Evolutionary conservation across 495 filamentous ascomycete genomes (phyloP).

Genomic region (Lentithecium fluviatile): DNA sequence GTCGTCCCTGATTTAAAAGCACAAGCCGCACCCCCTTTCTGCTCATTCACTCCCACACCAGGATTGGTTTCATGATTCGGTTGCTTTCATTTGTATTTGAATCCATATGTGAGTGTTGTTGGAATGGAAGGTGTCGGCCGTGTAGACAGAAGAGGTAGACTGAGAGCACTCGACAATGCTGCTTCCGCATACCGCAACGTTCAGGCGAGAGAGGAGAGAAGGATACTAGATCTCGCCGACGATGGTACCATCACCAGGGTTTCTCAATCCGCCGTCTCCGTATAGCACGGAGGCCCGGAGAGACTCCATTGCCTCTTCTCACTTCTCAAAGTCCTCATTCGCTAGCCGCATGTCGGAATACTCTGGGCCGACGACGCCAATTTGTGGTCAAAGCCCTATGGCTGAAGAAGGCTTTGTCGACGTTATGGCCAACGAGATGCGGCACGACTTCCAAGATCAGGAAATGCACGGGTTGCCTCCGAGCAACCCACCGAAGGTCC

Average conservation of each 20-base stretch:
- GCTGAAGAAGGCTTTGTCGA: not conserved
- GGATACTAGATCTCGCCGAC: not conserved
- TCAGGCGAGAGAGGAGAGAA: not conserved
- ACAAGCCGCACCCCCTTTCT: conserved; percentile 6
- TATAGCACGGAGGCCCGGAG: conserved; percentile 14
- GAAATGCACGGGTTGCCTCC: not conserved
- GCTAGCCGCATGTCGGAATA: not conserved
- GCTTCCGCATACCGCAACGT: not conserved
- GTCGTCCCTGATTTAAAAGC: conserved; percentile 25
- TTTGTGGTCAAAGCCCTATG: not conserved
- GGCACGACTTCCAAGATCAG: not conserved
- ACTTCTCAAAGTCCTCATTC: conserved; percentile 13
- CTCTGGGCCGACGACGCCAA: conserved; percentile 12
- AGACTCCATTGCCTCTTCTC: conserved; percentile 17
- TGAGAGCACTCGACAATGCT: not conserved
- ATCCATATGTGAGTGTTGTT: not conserved
- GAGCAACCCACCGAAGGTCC: not conserved
- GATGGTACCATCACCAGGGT: not conserved
- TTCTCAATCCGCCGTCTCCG: conserved; percentile 5
- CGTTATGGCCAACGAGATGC: not conserved
- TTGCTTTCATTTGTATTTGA: not conserved
- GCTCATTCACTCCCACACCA: not conserved
- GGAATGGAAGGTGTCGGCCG: too few species aligned
- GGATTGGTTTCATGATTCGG: not conserved
- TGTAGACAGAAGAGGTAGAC: too few species aligned